Conservation (phyloP, 352 stramenopile genomes). For the Phytophthora sp. region DNA sequence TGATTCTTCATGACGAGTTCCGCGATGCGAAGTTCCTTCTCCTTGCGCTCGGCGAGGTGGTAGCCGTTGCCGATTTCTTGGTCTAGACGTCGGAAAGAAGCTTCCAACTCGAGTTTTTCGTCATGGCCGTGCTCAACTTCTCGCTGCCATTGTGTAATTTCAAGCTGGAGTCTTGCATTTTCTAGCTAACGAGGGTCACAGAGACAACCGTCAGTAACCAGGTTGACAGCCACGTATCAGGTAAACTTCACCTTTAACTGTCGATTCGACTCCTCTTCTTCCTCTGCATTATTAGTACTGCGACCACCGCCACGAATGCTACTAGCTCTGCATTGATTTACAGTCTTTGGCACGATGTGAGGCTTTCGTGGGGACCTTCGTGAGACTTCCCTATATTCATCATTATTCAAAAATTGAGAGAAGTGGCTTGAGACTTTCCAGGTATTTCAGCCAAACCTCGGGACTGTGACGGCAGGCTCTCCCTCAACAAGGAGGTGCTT, state of each 20-base stretch:
- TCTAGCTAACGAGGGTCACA: constrained; percentile 24
- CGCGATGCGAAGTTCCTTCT: constrained; percentile 68
- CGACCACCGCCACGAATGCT: constrained; percentile 8
- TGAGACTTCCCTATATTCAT: constrained; percentile 25
- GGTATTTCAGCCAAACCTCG: constrained; percentile 16
- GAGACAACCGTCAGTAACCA: background rate
- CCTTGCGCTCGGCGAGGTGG: constrained; percentile 59
- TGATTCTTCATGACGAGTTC: constrained; percentile 68
- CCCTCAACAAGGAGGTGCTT: constrained; percentile 38
- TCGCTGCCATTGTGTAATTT: constrained; percentile 40
- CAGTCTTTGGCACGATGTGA: constrained; percentile 6
- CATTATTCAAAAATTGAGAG: background rate
- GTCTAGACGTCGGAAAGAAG: constrained; percentile 59
- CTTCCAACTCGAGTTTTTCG: constrained; percentile 52
- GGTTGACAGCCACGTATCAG: background rate
- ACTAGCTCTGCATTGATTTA: constrained; percentile 6
- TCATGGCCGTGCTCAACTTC: constrained; percentile 48
- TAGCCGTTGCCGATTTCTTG: constrained; percentile 61
- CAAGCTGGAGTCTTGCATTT: constrained; percentile 31
- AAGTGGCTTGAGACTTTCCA: background rate
- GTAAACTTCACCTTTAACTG: constrained; percentile 30
- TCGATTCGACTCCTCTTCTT: constrained; percentile 17
- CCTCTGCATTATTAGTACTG: constrained; percentile 39
- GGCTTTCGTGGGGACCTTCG: constrained; percentile 33
- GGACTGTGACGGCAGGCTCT: constrained; percentile 29